Base-by-base conservation (phyloP, 1,284 basidiomycete species). In the Sphagnurus paluster region DNA sequence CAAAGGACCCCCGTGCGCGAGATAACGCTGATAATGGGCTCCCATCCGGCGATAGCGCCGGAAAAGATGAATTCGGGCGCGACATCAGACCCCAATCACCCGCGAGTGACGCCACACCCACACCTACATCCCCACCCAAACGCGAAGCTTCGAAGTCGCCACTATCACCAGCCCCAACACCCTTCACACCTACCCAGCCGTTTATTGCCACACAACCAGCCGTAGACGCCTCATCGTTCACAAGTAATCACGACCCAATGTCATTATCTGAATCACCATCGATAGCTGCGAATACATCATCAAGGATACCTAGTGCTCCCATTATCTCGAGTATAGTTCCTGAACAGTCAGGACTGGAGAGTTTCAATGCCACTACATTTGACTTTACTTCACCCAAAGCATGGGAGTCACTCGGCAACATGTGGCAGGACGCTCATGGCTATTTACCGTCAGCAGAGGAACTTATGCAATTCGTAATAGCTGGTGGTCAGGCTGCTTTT, bases 31-130 rank as follows among this genome's bases (percentile, higher is more conserved):
- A 56, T 49, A 51, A 56, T 44, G 43, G 28, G 17, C 53, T 61
- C 38, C 48, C 58, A n/a, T 13, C 33, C 50, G 56, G 56, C 37
- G 60, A 54, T 55, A 63, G 67, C 50, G 50, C 65, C 24, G 78
- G 70, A 49, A 87, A 80, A 64, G 87, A 90, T 73, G 87, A 90
- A 64, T 90, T 90, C 64, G 87, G 88, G 55, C 78, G 88, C 58
- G 87, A 90, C 62, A 75, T 88, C 58, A 75, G 87, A 58, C 68
- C 74, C 26, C 62, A 67, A 44, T 79, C 80, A 28, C 72, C 74
- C 39, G 61, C 59, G 42, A 52, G 40, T 34, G 56, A 54, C 48
- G 47, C 62, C 17, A 47, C 53, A 49, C 59, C 68, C 24, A 30
- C 28, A 48, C 48, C 61, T 19, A 47, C 53, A 48, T 65, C 68